Evolutionary conservation across 1,139 yeast species (phyloP), one percentile per base, ranked within the genome.

Genomic region (Zygoascus meyerae): DNA sequence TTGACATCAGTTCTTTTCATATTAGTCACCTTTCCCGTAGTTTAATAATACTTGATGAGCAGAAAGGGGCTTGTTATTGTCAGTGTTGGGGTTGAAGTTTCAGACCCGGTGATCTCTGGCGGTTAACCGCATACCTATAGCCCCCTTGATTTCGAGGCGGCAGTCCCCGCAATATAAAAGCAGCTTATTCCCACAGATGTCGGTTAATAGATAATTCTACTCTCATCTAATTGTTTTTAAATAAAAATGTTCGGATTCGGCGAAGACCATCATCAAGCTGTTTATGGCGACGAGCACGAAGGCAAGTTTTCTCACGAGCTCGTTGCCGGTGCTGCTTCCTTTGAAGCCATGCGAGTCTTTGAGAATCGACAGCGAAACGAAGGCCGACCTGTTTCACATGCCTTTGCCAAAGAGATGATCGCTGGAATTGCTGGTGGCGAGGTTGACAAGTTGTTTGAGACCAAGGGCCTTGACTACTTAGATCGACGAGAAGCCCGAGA

Each of bases 401-500:
- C 44, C 9, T 54, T 55, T 38, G 63, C 63, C 45, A 59, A 60
- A 53, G 63, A 60, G 49, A 30, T 53, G 42, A 50, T 60, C 29
- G 61, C 62, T n/a, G 64, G 63, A n/a, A 34, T 60, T 42, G 64
- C 62, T 14, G 64, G 64, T 28, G 64, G 58, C 34, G 64, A 60
- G 46, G 64, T 58, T 45, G 64, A 60, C 55, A 60, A 60, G 56
- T 53, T 60, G 34, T 52, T 59, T 44, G 63, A 60, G 53, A 58
- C 63, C 45, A 56, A 58, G 52, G 63, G 63, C 15, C 56, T 60
- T 21, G 57, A 60, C 48, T 59, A 54, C 47, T 50, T 56, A 34
- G 64, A 60, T 54, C 51, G 84, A 5, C 81, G 77, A 48, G 61
- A 39, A 40, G 55, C 60, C 43, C 58, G 60, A 44, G 46, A 45